Evolutionary conservation across 2,329 filamentous ascomycete species (phyloP).

Genomic region (Delphinella strobiligena): DNA sequence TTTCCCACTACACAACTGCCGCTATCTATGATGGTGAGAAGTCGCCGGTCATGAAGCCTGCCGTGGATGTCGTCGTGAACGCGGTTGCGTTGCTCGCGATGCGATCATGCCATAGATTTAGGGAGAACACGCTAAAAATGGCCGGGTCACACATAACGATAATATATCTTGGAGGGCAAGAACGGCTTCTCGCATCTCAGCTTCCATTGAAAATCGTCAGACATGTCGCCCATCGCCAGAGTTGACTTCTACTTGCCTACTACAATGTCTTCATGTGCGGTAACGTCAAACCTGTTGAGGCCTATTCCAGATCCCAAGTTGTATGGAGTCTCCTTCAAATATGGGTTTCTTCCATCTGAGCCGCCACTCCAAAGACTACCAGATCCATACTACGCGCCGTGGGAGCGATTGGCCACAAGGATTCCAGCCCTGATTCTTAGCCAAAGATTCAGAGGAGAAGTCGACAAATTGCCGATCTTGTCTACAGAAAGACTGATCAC

Average conservation of each 20-base stretch:
- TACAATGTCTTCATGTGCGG: too few species aligned
- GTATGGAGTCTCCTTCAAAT: neutral
- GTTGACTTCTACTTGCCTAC: too few species aligned
- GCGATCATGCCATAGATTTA: neutral
- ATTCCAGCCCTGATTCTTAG: neutral
- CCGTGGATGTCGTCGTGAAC: neutral
- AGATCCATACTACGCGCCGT: neutral
- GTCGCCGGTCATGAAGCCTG: neutral
- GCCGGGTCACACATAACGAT: too few species aligned
- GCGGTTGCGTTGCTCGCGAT: neutral
- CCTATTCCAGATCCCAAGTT: neutral
- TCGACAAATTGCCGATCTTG: neutral
- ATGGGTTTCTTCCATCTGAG: neutral
- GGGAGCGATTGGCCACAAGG: neutral
- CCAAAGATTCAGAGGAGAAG: neutral
- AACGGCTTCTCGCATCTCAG: too few species aligned
- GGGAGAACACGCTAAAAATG: too few species aligned
- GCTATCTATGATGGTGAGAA: neutral
- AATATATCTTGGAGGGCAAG: too few species aligned
- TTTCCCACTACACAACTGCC: too few species aligned
- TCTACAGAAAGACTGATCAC: neutral
- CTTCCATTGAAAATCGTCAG: too few species aligned
- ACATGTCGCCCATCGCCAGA: too few species aligned
- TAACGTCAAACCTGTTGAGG: too few species aligned
- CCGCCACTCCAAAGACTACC: neutral